These are phyloP conservation scores for Suillus discolor DNA, from an alignment of 768 basidiomycete species.

Conservation along the genomic window DNA sequence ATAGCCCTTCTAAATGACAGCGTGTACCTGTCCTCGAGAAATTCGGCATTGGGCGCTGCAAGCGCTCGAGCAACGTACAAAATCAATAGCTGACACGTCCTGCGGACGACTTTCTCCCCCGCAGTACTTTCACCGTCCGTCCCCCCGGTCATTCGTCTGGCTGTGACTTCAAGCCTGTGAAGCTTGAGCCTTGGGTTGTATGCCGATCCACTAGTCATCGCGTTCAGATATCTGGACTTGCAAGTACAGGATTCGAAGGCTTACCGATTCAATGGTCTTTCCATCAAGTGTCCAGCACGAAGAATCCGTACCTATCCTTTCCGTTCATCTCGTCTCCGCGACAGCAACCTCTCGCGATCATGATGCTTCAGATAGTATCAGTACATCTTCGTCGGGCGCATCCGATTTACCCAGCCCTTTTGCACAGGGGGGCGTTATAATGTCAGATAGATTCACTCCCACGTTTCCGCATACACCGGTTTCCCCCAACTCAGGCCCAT, in stretches of 20 bases:
- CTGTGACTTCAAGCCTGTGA: background rate
- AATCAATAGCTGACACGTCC: background rate
- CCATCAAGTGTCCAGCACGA: background rate
- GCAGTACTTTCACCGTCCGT: background rate
- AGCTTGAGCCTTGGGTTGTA: background rate
- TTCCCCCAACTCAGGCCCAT: background rate
- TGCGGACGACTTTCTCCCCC: background rate
- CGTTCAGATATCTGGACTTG: background rate
- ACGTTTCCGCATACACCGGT: background rate
- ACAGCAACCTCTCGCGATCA: background rate
- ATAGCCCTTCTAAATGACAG: background rate
- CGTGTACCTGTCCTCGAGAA: background rate
- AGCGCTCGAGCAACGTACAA: background rate
- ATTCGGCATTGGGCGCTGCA: background rate
- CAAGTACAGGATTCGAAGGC: background rate
- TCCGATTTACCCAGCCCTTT: background rate
- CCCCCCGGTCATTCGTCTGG: background rate
- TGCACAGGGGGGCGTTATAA: background rate
- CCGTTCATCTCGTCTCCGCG: background rate
- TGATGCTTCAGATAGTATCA: background rate
- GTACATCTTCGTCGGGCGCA: background rate
- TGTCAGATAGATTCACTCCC: background rate
- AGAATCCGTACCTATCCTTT: background rate
- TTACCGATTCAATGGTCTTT: background rate
- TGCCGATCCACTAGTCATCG: background rate